Base-by-base conservation (phyloP, 441 rosid genomes). In the Gossypium aridum region DNA sequence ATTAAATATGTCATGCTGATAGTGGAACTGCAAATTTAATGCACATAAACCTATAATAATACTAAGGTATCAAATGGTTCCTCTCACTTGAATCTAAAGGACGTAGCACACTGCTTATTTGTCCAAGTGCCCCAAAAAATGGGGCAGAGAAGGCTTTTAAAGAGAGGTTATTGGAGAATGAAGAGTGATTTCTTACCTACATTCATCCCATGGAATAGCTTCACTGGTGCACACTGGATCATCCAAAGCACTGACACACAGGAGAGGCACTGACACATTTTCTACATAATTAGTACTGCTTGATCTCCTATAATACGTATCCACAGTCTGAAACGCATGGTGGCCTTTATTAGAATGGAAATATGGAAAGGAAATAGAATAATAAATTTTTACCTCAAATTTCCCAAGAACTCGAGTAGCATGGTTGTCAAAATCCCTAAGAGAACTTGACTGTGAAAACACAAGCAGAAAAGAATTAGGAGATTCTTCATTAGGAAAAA, bases 181-280 rank as follows among this genome's bases (percentile, higher is more conserved):
- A 64, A 56, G 73, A 28, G 67, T 45, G 23, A 66, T 6, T 75
- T 25, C 85, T 39, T 75, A 90, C 98, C 97, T 85, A 81, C 98
- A 93, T 83, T 93, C 98, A 82, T 93, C 98, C 94, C 89, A 90
- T 19, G 98, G 98, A 81, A 91, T 91, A 80, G 96, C 94, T 90
- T 93, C 98, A 70, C 85, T 85, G 2, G 98, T 88, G 80, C 98
- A 92, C 67, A 92, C 83, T 14, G 99, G 99, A 84, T 94, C 98
- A 84, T 94, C 97, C 79, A 94, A 69, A 75, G 97, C 90, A 82
- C 92, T 92, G 77, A 92, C 81, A 78, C 99, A 92, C 54, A 92
- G 92, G 68, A 91, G 80, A 4, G 98, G 99, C 26, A 92, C 90
- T 0, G 93, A 81, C 16, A 92, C 96, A 16, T 81, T 90, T 71